A percentile compares a stretch with the other conserved stretches of the same genome.
phyloP scores from a whole-genome alignment of 345 rosid species.

The Populus tremula region DNA sequence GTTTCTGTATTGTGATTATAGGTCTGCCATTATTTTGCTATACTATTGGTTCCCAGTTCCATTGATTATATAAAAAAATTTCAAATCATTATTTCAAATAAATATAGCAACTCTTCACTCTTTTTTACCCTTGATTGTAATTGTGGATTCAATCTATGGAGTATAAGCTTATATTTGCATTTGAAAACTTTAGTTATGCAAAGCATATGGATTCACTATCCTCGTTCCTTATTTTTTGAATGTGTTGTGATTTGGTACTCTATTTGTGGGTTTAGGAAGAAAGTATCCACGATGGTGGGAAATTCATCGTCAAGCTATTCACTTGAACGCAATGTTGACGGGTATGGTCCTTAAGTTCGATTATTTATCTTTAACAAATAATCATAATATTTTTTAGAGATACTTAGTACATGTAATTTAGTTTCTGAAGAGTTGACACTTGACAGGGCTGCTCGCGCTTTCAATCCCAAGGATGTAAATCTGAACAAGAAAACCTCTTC shows the following conservation, averaged over 20 bases:
- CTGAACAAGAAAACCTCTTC: constrained; percentile 46
- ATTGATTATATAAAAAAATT: not conserved
- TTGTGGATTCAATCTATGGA: not conserved
- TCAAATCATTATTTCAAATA: not conserved
- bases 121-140: not conserved
- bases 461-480: constrained; percentile 81
- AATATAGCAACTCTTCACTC: not conserved
- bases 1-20: not conserved
- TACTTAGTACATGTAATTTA: not conserved
- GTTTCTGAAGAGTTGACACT: constrained; percentile 4
- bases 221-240: not conserved
- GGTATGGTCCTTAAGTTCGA: constrained; percentile 40
- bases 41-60: not conserved
- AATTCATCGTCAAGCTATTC: constrained; percentile 46
- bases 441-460: constrained; percentile 71
- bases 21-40: not conserved
- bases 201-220: not conserved
- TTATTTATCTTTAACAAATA: not conserved
- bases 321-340: constrained; percentile 47
- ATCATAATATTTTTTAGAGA: not conserved
- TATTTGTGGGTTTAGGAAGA: constrained; percentile 41
- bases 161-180: not conserved
- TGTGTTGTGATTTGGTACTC: not conserved
- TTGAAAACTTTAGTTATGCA: not conserved
- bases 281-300: constrained; percentile 31